Evolutionary conservation across 1,284 basidiomycete species (phyloP).

Genomic region (Thelephora terrestris): DNA sequence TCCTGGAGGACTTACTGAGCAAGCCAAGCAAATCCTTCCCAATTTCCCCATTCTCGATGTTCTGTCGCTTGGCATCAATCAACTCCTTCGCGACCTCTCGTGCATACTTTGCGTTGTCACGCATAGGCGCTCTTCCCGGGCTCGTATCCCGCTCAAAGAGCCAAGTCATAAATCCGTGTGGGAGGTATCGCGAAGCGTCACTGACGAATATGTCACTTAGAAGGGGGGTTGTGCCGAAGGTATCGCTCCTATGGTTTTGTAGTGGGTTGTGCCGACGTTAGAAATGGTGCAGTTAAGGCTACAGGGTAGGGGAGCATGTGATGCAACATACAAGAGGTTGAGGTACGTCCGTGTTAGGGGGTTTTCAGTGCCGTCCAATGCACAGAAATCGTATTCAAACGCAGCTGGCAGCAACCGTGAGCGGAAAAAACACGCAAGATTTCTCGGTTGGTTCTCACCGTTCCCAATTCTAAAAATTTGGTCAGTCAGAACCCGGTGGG

Average conservation of each 20-base stretch:
- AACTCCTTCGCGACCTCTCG: slow-evolving; percentile 31
- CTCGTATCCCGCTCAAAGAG: slow-evolving; percentile 24
- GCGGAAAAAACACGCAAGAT: slow-evolving; percentile 15
- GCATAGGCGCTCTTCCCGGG: slow-evolving; percentile 28
- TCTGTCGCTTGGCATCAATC: slow-evolving; percentile 29
- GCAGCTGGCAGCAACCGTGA: slow-evolving; percentile 18
- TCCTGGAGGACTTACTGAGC: slow-evolving; percentile 25
- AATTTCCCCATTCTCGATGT: slow-evolving; percentile 19
- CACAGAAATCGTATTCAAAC: slow-evolving; percentile 25
- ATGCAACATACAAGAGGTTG: slow-evolving; percentile 21
- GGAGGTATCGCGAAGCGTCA: slow-evolving; percentile 18
- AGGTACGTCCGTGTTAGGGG: slow-evolving; percentile 22
- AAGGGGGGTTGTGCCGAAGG: slow-evolving; percentile 14
- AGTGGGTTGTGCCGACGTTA: not conserved
- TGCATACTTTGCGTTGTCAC: slow-evolving; percentile 27
- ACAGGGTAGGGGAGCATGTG: too few relatives aligned
- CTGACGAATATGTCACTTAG: slow-evolving; percentile 16
- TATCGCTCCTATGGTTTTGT: slow-evolving; percentile 4
- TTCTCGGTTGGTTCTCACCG: too few relatives aligned
- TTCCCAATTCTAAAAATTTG: slow-evolving; percentile 14
- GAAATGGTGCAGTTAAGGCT: too few relatives aligned
- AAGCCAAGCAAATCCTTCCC: slow-evolving; percentile 33
- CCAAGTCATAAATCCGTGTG: slow-evolving; percentile 24
- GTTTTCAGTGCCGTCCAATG: slow-evolving; percentile 17
- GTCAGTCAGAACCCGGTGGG: slow-evolving; percentile 24